A percentile compares a stretch with the other conserved stretches of the same genome.
Evolutionary conservation across 768 basidiomycete genomes (phyloP).

Genomic region (Leccinum arenicola): DNA sequence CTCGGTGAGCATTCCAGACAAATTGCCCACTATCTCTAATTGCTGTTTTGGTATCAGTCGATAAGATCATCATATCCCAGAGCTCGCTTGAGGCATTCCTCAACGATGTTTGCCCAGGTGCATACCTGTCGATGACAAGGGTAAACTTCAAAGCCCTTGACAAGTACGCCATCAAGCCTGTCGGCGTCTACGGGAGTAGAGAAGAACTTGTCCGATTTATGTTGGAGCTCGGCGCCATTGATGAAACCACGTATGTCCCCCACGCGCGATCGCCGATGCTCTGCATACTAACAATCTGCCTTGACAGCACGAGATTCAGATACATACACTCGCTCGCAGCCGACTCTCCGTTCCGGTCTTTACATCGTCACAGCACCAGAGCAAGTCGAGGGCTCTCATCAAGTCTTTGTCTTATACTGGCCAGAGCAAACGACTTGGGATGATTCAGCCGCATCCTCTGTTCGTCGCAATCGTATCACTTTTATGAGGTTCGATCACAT

Average conservation of each 20-base stretch:
- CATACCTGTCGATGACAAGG: conserved; percentile 52
- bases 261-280: not conserved
- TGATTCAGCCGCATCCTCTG: conserved; percentile 43
- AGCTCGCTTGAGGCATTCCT: conserved; percentile 46
- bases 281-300: conserved; percentile 2
- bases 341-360: conserved; percentile 22
- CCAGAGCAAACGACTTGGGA: conserved; percentile 56
- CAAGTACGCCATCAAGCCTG: conserved; percentile 40
- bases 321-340: not conserved
- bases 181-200: conserved; percentile 59
- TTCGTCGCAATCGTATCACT: conserved; percentile 51
- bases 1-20: conserved; percentile 37
- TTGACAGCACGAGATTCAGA: conserved; percentile 14
- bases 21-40: not conserved
- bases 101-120: conserved; percentile 46
- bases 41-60: conserved; percentile 37
- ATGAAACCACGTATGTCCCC: conserved; percentile 38
- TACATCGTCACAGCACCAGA: conserved; percentile 15
- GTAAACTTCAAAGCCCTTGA: conserved; percentile 58
- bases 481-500: conserved; percentile 51
- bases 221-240: conserved; percentile 33
- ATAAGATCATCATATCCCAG: conserved; percentile 62
- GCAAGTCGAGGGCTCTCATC: conserved; percentile 6
- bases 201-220: conserved; percentile 48
- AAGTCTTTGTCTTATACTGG: conserved; percentile 56